Percentiles rank a stretch among this genome's conserved stretches.
phyloP scores from a whole-genome alignment of 2,329 filamentous ascomycete genomes.

The Madurella fahalii region DNA sequence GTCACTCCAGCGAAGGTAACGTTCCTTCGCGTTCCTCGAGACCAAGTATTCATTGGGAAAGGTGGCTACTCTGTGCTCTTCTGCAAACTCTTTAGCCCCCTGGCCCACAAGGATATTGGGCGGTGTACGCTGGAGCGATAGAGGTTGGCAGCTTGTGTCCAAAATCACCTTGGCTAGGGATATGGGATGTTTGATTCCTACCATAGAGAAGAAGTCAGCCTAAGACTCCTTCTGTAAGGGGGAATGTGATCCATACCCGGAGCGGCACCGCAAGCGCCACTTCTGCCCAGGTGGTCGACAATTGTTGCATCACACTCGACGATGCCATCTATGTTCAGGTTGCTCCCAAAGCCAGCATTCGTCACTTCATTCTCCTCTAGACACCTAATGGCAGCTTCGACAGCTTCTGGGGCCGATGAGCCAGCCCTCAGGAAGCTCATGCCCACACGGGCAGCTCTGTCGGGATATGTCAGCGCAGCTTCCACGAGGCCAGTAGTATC shows the following conservation, averaged over 20 bases:
- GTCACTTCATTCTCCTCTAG: constrained; percentile 95
- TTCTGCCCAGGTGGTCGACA: constrained; percentile 85
- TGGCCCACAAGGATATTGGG: constrained; percentile 86
- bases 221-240: background rate
- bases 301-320: constrained; percentile 95
- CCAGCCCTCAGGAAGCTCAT: constrained; percentile 80
- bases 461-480: constrained; percentile 3
- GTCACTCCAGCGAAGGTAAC: constrained; percentile 73
- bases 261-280: constrained; percentile 88
- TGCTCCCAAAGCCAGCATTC: constrained; percentile 94
- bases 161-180: constrained; percentile 79
- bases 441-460: constrained; percentile 73
- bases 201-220: constrained; percentile 5
- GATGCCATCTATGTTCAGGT: constrained; percentile 81
- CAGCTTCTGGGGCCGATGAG: constrained; percentile 77
- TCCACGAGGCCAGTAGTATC: background rate
- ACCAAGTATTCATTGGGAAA: constrained; percentile 73
- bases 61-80: constrained; percentile 68
- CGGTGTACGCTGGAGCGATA: constrained; percentile 85
- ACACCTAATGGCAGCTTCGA: constrained; percentile 81
- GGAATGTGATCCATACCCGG: constrained; percentile 57
- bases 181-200: constrained; percentile 93
- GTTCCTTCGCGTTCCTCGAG: constrained; percentile 73
- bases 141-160: constrained; percentile 66
- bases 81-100: constrained; percentile 83